Conservation (phyloP, 352 stramenopile species). For the Phytophthora niederhauseri region DNA sequence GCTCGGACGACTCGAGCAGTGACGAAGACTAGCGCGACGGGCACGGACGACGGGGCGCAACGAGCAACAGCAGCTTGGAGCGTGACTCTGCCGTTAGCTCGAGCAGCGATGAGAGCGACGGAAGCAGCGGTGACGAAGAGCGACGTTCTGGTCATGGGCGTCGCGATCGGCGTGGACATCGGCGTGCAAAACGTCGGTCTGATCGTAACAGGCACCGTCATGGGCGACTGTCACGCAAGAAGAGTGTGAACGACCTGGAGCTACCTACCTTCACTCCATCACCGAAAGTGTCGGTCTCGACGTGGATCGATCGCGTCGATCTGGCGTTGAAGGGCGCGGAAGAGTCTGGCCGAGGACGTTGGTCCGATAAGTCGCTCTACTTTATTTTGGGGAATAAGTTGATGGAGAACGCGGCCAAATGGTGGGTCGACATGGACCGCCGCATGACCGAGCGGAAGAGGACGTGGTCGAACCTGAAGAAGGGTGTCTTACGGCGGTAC, state of each 20-base stretch:
- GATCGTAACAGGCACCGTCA: neutral
- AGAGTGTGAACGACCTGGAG: slow-evolving; percentile 1
- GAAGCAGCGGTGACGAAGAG: neutral
- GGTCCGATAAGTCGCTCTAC: slow-evolving; percentile 1
- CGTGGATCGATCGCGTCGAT: slow-evolving; percentile 11
- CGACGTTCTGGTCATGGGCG: neutral
- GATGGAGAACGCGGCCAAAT: neutral
- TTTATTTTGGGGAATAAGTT: slow-evolving; percentile 5
- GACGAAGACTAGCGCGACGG: neutral
- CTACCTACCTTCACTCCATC: neutral
- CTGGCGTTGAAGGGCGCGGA: neutral
- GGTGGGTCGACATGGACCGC: neutral
- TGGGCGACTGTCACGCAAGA: neutral
- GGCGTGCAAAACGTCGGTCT: neutral
- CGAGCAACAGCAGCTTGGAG: neutral
- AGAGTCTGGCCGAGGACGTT: neutral
- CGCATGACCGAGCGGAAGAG: neutral
- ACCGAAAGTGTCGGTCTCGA: slow-evolving; percentile 1
- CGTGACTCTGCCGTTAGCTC: neutral
- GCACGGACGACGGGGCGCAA: neutral
- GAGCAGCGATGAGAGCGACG: neutral
- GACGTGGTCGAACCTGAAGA: neutral
- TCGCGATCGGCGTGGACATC: neutral
- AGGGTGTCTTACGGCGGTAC: slow-evolving; percentile 4
- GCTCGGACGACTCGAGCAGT: neutral